Base-by-base conservation (phyloP, 1,284 basidiomycete species). In the Pseudozyma thailandica region DNA sequence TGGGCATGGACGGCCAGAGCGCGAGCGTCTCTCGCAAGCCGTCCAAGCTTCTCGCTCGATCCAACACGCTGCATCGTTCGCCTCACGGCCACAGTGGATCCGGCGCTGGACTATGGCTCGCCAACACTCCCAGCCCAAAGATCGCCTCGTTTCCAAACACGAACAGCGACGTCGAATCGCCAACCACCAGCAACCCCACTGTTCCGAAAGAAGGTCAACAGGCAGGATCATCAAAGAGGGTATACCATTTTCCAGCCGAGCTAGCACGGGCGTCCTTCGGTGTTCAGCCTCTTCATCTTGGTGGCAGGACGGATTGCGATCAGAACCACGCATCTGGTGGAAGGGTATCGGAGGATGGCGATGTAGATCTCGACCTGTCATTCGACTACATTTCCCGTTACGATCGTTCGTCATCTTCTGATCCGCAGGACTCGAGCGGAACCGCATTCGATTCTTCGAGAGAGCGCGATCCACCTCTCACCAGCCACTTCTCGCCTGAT, bases 351-450 rank as follows among this genome's bases (percentile, higher is more conserved):
- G 57, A 60, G 10, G 57, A 56, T 31, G 59, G 50, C 18, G 63
- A 70, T 45, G 75, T 78, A 7, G 68, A 78, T 27, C 61, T 78
- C 26, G 72, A 76, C 35, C 46, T 76, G 13, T 74, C 72, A 6
- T 78, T 78, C 46, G 75, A 78, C 49, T 78, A 73, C 39, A 53
- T 74, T 30, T 74, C 72, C 25, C 49, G 56, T 13, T 64, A 71
- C 50, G 71, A 75, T 46, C 37, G 44, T 15, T 58, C 54, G 6
- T 58, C 62, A 8, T 53, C 62, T 6, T 65, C 57, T 2, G 50
- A 60, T 8, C 57, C 46, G 10, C 57, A 51, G 20, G 57, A 66
- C 12, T 60, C 63, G 33, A 66, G 63, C 21, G 49, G n/a, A 21
- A 28, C 27, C 35, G 63, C 63, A 1, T 27, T 65, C 8, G 63